phyloP scores from a whole-genome alignment of 805 yeast species.

The Blastobotrys robertii region DNA sequence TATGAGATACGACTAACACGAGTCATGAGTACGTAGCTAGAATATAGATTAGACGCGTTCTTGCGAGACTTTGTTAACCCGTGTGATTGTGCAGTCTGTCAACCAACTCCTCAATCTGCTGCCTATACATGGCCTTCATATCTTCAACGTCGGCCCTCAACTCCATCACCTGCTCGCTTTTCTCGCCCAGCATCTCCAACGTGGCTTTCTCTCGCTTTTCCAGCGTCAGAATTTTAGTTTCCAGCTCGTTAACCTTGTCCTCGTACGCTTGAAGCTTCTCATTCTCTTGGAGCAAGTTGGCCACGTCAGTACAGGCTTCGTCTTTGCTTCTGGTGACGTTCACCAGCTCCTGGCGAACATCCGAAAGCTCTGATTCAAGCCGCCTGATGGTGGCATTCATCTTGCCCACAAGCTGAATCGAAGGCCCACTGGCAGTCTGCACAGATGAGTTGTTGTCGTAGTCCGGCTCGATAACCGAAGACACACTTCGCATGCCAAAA shows the following conservation, averaged over 20 bases:
- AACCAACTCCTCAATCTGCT: conserved; percentile 82
- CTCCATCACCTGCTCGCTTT: conserved; percentile 77
- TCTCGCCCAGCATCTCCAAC: conserved; percentile 72
- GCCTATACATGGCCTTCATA: conserved; percentile 70
- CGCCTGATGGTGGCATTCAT: conserved; percentile 69
- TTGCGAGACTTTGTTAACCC: too few species aligned
- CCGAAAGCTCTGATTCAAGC: conserved; percentile 65
- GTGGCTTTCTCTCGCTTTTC: conserved; percentile 41
- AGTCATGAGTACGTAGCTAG: too few species aligned
- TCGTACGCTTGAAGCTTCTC: conserved; percentile 30
- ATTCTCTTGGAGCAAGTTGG: conserved; percentile 45
- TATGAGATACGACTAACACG: too few species aligned
- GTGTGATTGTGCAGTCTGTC: conserved; percentile 30
- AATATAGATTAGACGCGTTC: too few species aligned
- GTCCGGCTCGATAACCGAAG: background rate
- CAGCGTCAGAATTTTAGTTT: conserved; percentile 10
- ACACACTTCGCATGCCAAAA: background rate
- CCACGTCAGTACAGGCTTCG: conserved; percentile 57
- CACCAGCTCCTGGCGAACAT: conserved; percentile 53
- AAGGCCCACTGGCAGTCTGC: conserved; percentile 20
- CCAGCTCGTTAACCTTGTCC: conserved; percentile 8
- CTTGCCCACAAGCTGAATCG: conserved; percentile 60
- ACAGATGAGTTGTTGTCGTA: too few species aligned
- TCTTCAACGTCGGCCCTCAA: conserved; percentile 81
- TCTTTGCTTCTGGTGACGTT: conserved; percentile 49